Conservation (phyloP, 208 protist species). For the Balamuthia mandrillaris region DNA sequence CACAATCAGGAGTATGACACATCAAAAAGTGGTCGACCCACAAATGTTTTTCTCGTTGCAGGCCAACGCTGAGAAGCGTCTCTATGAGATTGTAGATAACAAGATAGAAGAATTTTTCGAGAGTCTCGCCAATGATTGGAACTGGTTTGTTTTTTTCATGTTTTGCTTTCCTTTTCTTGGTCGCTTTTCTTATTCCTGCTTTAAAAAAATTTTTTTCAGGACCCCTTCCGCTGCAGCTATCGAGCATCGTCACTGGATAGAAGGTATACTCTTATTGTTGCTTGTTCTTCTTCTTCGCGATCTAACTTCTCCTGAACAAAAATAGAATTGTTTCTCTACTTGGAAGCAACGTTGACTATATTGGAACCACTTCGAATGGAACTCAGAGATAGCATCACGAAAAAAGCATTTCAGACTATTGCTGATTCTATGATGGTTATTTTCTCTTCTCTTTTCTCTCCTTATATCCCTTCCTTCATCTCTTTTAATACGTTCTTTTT, state of each 20-base stretch:
- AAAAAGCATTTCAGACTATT: background rate
- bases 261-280: background rate
- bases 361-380: background rate
- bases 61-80: background rate
- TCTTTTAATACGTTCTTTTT: background rate
- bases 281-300: background rate
- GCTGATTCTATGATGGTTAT: background rate
- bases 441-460: background rate
- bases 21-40: too few species aligned
- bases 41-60: background rate
- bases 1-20: background rate
- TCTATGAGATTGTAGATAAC: background rate
- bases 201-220: background rate
- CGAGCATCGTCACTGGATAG: background rate
- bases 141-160: background rate
- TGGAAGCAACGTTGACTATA: background rate
- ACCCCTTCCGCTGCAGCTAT: background rate
- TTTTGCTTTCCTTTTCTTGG: background rate
- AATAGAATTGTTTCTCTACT: background rate
- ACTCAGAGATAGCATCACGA: background rate
- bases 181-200: background rate
- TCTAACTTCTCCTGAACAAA: background rate
- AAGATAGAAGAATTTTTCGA: slow-evolving; percentile 23
- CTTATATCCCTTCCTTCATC: background rate
- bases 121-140: background rate